Conservation (phyloP, 352 stramenopile species). For the Globisporangium radiosum region DNA sequence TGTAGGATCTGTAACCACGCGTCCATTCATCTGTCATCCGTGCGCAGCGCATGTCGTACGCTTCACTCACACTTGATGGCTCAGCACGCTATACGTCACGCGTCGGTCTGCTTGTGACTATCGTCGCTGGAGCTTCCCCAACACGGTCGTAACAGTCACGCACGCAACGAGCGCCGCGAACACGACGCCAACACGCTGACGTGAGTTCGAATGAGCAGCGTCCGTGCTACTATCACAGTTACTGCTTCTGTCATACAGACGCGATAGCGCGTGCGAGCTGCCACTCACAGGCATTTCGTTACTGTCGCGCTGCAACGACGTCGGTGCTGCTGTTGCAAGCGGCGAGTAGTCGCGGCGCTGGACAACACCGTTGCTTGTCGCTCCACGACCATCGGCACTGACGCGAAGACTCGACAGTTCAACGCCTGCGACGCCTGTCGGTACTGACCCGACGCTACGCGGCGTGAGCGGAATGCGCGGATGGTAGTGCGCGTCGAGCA, state of each 20-base stretch:
- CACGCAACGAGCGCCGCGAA: constrained; percentile 7
- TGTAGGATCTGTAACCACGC: too few species aligned
- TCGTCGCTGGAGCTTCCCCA: constrained; percentile 3
- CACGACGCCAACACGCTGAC: not conserved
- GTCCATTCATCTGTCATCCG: not conserved
- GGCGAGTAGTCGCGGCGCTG: not conserved
- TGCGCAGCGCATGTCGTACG: not conserved
- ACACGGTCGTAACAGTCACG: constrained; percentile 9
- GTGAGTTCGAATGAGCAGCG: not conserved
- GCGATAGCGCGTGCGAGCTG: not conserved
- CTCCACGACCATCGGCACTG: too few species aligned
- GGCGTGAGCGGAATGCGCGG: constrained; percentile 14
- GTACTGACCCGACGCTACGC: not conserved
- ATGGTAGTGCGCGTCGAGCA: constrained; percentile 10
- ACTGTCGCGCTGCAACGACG: not conserved
- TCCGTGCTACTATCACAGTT: not conserved
- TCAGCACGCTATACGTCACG: too few species aligned
- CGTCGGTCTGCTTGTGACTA: not conserved
- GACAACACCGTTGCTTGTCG: not conserved
- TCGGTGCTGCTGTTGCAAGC: not conserved
- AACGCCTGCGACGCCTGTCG: too few species aligned
- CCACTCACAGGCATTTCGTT: not conserved
- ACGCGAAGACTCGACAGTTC: too few species aligned
- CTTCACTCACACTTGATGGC: not conserved
- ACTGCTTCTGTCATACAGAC: not conserved